Evolutionary conservation across 495 filamentous ascomycete species (phyloP), one percentile per base, ranked within the genome.

Genomic region (Aspergillus affinis): DNA sequence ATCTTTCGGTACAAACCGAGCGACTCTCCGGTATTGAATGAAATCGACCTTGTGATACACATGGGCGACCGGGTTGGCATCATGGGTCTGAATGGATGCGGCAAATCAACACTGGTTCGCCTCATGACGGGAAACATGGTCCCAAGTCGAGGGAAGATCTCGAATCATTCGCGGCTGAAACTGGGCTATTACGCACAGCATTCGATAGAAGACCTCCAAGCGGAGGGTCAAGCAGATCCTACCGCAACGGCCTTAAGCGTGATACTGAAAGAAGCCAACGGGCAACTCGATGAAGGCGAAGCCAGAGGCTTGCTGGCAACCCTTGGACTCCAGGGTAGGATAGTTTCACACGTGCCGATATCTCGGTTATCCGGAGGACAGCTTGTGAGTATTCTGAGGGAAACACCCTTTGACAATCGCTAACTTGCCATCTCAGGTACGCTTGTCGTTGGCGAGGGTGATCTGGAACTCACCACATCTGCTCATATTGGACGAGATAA

Each of bases 401-500:
- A 54, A 17, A 13, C 27, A n/a, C 17, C 15, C n/a, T 3, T 47
- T 48, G 15, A 7, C 4, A 48, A 36, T 57, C 13, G 59, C 55
- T 54, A 53, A 60, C 17, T 18, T 23, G 8, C 2, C 15, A 21
- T 17, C 17, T 46, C 36, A 83, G 73, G 90, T 92, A n/a, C 80
- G 90, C 18, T 73, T 90, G n/a, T 85, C 89, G 32, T 74, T 94
- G 47, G 89, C 89, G 12, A 73, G 83, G 52, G 70, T 92, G 4
- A 68, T 92, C 41, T 88, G 86, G 83, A 76, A 72, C 45, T 74
- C 79, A 12, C 90, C 90, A 49, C 89, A 91, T 27, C 77, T 89
- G 23, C 81, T 95, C 21, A 81, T 95, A 15, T 82, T 95, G 9
- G 90, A 95, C 66, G 90, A 95, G 69, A 86, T 88, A 18, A 93